These are phyloP conservation scores for Eutrema salsugineum DNA, from an alignment of 441 rosid species.

Conservation along the genomic window DNA sequence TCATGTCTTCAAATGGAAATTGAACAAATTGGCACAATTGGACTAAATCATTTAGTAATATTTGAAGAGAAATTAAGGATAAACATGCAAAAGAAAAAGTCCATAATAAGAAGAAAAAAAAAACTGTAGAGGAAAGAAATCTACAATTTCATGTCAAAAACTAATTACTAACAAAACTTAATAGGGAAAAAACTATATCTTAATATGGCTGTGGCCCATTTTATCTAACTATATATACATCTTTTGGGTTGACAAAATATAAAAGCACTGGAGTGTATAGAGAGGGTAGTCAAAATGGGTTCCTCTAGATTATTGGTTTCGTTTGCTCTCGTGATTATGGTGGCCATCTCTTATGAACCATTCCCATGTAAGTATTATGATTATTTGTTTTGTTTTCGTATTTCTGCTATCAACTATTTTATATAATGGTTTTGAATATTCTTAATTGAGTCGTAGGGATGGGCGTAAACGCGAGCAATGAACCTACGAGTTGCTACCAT, in stretches of 20 bases:
- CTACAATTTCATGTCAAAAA: not conserved
- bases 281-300: constrained; percentile 1
- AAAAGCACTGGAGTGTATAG: not conserved
- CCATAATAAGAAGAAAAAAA: not conserved
- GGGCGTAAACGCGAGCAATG: constrained; percentile 8
- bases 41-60: too few species aligned
- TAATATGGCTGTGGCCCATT: not conserved
- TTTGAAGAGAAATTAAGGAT: not conserved
- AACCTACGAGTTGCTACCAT: not conserved
- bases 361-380: not conserved
- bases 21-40: too few species aligned
- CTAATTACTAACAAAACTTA: not conserved
- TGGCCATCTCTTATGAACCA: not conserved
- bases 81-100: not conserved
- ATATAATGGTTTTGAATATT: not conserved
- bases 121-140: not conserved
- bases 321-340: not conserved
- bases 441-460: constrained; percentile 5
- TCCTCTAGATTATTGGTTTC: not conserved
- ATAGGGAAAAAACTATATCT: too few species aligned
- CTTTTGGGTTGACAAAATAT: not conserved
- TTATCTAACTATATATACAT: not conserved
- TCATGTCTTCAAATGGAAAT: too few species aligned
- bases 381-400: not conserved
- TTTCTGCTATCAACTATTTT: not conserved